Evolutionary conservation across 2,329 filamentous ascomycete genomes (phyloP), one percentile per base, ranked within the genome.

Genomic region (Xylariaceae sp.): DNA sequence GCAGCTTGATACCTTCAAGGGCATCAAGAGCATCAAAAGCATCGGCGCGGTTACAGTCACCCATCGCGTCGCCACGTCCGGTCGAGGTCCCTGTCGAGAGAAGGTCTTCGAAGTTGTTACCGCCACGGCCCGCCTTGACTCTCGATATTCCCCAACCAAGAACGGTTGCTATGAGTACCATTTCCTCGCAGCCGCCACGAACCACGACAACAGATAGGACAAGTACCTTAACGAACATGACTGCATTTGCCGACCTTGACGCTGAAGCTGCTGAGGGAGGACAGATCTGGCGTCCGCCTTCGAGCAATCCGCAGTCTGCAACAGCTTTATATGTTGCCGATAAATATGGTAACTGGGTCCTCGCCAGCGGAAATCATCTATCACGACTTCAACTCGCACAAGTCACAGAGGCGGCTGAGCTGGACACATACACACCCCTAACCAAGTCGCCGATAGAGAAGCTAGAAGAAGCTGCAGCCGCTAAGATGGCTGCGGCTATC

Each of bases 341-440:
- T 55, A 72, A 68, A 56, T 67, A 67, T 52, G 73, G 75, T 1
- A 79, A 79, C 55, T 79, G 76, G 76, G 67, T 76, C 14, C 64
- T 77, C 6, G 67, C 68, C 27, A 71, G 70, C 47, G 52, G 64
- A 5, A 62, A 62, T 35, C 61, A 61, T 27, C 52, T 45, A 37
- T 56, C 56, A 3, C 50, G 56, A 21, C 33, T 56, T 8, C 50
- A 57, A 22, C 32, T 55, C 10, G 51, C 47, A 16, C 54, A 53
- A 29, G 45, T 55, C 3, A 37, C 38, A 1, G 50, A 55, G 29
- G 46, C 46, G 11, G 58, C 54, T 12, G 59, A 63, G 25, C 54
- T 62, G 5, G 58, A 62, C 43, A 59, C 59, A 20, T 58, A 62
- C 36, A 62, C 59, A 0, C 58, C 58, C 6, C 42, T 62, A 44